These are phyloP conservation scores for Ilyonectria destructans DNA, from an alignment of 2,329 filamentous ascomycete genomes.

Conservation along the genomic window DNA sequence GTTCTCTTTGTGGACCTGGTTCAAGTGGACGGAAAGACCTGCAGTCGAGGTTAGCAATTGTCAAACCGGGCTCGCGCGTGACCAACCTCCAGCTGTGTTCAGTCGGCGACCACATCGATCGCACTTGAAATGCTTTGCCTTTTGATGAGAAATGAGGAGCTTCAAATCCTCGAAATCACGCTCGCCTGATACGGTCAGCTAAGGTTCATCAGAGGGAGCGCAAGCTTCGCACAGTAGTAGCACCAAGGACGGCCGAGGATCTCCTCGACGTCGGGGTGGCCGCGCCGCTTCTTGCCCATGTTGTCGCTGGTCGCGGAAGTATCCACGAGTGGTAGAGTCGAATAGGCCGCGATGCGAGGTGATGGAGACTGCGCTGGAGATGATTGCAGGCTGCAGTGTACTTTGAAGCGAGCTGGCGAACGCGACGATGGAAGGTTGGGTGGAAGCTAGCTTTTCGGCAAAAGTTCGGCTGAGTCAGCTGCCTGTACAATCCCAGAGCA, in stretches of 20 bases:
- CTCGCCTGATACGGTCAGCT: slow-evolving; percentile 71
- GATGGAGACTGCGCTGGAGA: slow-evolving; percentile 37
- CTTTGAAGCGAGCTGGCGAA: slow-evolving; percentile 43
- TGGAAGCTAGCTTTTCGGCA: slow-evolving; percentile 46
- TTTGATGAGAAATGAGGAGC: slow-evolving; percentile 96
- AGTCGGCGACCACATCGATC: slow-evolving; percentile 89
- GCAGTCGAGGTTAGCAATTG: slow-evolving; percentile 36
- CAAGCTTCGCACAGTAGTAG: slow-evolving; percentile 83
- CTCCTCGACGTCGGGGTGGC: slow-evolving; percentile 89
- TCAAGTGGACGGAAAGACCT: slow-evolving; percentile 98
- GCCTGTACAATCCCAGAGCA: neutral
- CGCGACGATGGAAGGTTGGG: slow-evolving; percentile 45
- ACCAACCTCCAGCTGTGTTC: slow-evolving; percentile 92
- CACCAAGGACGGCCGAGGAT: slow-evolving; percentile 92
- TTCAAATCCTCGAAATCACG: slow-evolving; percentile 98
- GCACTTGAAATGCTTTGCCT: slow-evolving; percentile 99
- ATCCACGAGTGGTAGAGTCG: neutral
- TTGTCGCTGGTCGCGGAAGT: slow-evolving; percentile 28
- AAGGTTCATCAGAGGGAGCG: slow-evolving; percentile 32
- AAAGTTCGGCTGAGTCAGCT: slow-evolving; percentile 44
- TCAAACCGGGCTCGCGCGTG: neutral
- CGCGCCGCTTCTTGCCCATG: slow-evolving; percentile 94
- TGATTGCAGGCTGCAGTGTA: slow-evolving; percentile 36
- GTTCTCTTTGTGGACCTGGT: slow-evolving; percentile 97
- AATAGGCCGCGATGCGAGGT: slow-evolving; percentile 32